A percentile compares a stretch with the other conserved stretches of the same genome.
Evolutionary conservation across 108 stramenopile genomes (phyloP).

Genomic region (Skeletonema menzelii): DNA sequence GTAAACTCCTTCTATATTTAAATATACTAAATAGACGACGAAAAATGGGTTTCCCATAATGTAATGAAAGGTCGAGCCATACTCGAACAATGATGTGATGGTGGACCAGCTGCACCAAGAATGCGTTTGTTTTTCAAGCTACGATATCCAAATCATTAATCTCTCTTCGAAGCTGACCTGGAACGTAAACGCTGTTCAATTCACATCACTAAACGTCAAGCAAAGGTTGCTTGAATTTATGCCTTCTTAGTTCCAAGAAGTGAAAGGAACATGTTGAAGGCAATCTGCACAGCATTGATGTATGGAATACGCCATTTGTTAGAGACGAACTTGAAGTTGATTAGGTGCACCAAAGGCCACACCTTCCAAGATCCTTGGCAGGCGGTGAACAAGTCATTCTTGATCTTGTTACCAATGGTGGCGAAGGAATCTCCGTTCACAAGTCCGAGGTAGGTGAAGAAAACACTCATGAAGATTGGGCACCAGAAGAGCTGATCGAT

Average conservation of each 20-base stretch:
- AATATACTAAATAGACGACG: not conserved
- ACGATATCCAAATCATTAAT: not conserved
- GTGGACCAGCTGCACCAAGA: not conserved
- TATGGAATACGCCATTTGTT: conserved; percentile 95
- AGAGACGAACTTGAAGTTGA: conserved; percentile 97
- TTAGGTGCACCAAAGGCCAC: conserved; percentile 95
- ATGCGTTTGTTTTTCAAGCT: not conserved
- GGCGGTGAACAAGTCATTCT: conserved; percentile 90
- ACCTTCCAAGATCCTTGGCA: conserved; percentile 98
- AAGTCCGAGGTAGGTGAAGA: conserved; percentile 97
- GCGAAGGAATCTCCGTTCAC: conserved; percentile 88
- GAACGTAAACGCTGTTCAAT: not conserved
- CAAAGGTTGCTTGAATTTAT: conserved; percentile 13
- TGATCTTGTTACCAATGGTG: conserved; percentile 90
- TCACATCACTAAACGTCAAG: not conserved
- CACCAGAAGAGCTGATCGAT: conserved; percentile 96
- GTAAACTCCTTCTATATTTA: not conserved
- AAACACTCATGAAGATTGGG: conserved; percentile 96
- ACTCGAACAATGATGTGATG: not conserved
- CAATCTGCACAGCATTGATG: conserved; percentile 97
- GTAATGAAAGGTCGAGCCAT: conserved; percentile 2
- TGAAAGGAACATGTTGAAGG: conserved; percentile 98
- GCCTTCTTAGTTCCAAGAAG: conserved; percentile 92
- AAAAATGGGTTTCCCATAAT: not conserved
- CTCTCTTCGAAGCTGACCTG: not conserved